A percentile compares a stretch with the other conserved stretches of the same genome.
phyloP scores from a whole-genome alignment of 2,329 filamentous ascomycete genomes.

The Colletotrichum horii region DNA sequence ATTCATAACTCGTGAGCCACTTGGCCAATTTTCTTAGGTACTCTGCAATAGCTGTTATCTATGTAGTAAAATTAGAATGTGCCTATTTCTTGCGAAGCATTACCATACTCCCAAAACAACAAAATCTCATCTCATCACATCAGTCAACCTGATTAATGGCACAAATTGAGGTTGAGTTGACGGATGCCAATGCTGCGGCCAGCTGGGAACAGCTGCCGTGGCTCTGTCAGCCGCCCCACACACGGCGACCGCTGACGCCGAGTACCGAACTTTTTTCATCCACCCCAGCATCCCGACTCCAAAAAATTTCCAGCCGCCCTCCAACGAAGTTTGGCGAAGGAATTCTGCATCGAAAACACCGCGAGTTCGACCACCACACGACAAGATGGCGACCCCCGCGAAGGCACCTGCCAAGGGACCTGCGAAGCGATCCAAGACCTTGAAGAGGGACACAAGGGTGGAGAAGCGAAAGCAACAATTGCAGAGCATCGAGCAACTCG shows the following conservation, averaged over 20 bases:
- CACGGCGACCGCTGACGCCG: constrained; percentile 14
- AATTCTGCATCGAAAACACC: neutral
- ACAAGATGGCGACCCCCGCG: constrained; percentile 17
- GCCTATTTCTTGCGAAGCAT: no score
- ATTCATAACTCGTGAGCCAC: no score
- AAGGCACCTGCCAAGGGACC: constrained; percentile 21
- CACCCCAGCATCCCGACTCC: neutral
- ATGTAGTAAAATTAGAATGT: no score
- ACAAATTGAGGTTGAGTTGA: neutral
- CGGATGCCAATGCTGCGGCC: no score
- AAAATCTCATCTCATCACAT: neutral
- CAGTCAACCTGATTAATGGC: neutral
- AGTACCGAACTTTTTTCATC: constrained; percentile 18
- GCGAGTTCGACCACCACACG: neutral
- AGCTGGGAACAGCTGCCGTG: neutral
- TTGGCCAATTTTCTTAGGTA: no score
- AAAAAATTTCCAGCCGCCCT: constrained; percentile 17
- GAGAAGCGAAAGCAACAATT: constrained; percentile 42
- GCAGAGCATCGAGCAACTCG: constrained; percentile 43
- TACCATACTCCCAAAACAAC: neutral
- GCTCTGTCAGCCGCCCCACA: neutral
- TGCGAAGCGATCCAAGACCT: constrained; percentile 31
- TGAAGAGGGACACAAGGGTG: constrained; percentile 34
- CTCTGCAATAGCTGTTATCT: no score
- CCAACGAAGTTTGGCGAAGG: neutral